phyloP scores from a whole-genome alignment of 2,329 filamentous ascomycete genomes.

The Microthyrium microscopicum region DNA sequence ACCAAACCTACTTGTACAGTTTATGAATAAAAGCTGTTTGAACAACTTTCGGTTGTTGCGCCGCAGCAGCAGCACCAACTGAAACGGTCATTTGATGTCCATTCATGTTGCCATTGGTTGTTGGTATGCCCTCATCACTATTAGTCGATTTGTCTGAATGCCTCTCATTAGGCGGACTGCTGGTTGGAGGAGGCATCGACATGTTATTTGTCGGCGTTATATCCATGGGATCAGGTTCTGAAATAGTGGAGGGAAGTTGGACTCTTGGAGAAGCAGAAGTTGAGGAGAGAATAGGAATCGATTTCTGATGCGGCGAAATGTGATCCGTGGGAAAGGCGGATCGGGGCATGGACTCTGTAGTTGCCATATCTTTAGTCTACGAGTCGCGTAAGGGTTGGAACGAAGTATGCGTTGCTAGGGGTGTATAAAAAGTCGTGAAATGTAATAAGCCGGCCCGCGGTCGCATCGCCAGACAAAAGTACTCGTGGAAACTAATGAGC shows the following conservation, averaged over 20 bases:
- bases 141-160: slow-evolving; percentile 28
- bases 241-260: slow-evolving; percentile 23
- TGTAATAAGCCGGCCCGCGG: no score
- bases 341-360: slow-evolving; percentile 26
- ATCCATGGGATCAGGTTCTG: slow-evolving; percentile 42
- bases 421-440: no score
- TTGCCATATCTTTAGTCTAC: slow-evolving; percentile 20
- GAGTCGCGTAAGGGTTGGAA: no score
- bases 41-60: slow-evolving; percentile 91
- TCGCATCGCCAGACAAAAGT: no score
- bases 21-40: slow-evolving; percentile 99
- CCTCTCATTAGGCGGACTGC: slow-evolving; percentile 5
- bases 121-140: slow-evolving; percentile 14
- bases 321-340: slow-evolving; percentile 29
- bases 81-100: no score
- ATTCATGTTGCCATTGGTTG: slow-evolving; percentile 26
- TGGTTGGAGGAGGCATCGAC: slow-evolving; percentile 16
- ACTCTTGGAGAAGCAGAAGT: slow-evolving; percentile 23
- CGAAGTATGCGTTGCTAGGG: no score
- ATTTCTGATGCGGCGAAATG: slow-evolving; percentile 30
- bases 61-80: slow-evolving; percentile 48
- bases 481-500: no score
- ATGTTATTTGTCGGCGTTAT: slow-evolving; percentile 30
- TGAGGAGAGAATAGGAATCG: slow-evolving; percentile 35
- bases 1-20: slow-evolving; percentile 68